These are phyloP conservation scores for Candida glaebosa DNA, from an alignment of 805 yeast species.

Conservation along the genomic window DNA sequence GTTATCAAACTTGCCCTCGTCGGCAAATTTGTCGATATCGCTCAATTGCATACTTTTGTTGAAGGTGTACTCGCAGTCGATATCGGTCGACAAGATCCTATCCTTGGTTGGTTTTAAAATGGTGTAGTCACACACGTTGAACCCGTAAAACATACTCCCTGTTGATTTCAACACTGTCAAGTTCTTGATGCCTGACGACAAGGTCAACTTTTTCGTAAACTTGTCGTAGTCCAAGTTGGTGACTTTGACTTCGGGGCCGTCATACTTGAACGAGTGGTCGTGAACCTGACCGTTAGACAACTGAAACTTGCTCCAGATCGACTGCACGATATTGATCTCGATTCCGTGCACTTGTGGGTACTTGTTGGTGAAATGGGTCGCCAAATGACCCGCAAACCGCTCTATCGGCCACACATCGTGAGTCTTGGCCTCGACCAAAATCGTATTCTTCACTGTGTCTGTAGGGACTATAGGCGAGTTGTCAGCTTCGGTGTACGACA, in stretches of 20 bases:
- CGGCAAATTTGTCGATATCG: slow-evolving; percentile 49
- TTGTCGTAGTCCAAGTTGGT: slow-evolving; percentile 52
- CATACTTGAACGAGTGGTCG: slow-evolving; percentile 80
- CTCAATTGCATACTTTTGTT: slow-evolving; percentile 48
- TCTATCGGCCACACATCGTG: slow-evolving; percentile 89
- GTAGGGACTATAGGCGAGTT: slow-evolving; percentile 90
- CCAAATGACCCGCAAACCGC: slow-evolving; percentile 81
- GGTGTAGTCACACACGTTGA: slow-evolving; percentile 82
- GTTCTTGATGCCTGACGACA: slow-evolving; percentile 72
- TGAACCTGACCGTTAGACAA: slow-evolving; percentile 69
- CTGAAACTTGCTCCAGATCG: slow-evolving; percentile 72
- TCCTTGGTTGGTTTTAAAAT: slow-evolving; percentile 80
- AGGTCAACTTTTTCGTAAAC: slow-evolving; percentile 46
- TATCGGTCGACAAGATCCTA: slow-evolving; percentile 84
- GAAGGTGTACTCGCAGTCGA: slow-evolving; percentile 71
- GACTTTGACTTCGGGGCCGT: slow-evolving; percentile 77
- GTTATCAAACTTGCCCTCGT: slow-evolving; percentile 59
- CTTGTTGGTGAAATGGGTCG: slow-evolving; percentile 72
- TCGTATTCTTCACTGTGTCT: slow-evolving; percentile 88
- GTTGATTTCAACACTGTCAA: slow-evolving; percentile 86
- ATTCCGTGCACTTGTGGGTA: slow-evolving; percentile 76
- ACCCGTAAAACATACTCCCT: slow-evolving; percentile 90
- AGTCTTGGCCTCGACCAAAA: slow-evolving; percentile 76
- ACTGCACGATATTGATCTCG: slow-evolving; percentile 64
- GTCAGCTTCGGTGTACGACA: slow-evolving; percentile 83